Conservation (phyloP, 345 rosid species). For the Boechera stricta region DNA sequence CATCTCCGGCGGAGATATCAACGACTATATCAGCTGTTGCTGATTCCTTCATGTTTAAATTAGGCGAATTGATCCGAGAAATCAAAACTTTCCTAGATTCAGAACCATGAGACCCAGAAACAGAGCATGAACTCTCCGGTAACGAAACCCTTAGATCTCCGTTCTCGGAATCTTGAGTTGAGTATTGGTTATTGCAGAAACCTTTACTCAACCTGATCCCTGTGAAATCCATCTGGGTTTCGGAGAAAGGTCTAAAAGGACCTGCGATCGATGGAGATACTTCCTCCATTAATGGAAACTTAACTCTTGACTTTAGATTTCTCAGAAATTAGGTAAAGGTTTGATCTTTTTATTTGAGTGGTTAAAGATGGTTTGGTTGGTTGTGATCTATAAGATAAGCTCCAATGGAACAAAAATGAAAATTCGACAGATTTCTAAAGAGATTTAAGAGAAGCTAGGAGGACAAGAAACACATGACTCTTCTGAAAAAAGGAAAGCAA, state of each 20-base stretch:
- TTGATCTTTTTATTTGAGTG: slow-evolving; percentile 3
- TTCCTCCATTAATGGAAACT: slow-evolving; percentile 54
- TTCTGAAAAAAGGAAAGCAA: neutral
- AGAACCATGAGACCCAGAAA: slow-evolving; percentile 34
- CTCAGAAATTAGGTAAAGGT: slow-evolving; percentile 16
- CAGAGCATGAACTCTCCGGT: slow-evolving; percentile 51
- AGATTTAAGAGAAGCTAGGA: slow-evolving; percentile 24
- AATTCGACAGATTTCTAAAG: slow-evolving; percentile 43
- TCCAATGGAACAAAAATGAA: slow-evolving; percentile 31
- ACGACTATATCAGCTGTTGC: slow-evolving; percentile 41
- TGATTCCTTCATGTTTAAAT: slow-evolving; percentile 56
- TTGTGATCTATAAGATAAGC: slow-evolving; percentile 23
- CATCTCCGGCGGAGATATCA: slow-evolving; percentile 45
- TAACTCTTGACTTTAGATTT: neutral
- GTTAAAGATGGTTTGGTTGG: neutral
- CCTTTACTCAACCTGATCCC: slow-evolving; percentile 56
- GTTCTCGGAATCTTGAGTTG: slow-evolving; percentile 45
- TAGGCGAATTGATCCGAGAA: slow-evolving; percentile 41
- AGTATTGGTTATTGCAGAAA: slow-evolving; percentile 44
- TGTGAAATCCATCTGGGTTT: slow-evolving; percentile 50
- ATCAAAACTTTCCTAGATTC: slow-evolving; percentile 34
- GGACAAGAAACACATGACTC: slow-evolving; percentile 43
- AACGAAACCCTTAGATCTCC: slow-evolving; percentile 29
- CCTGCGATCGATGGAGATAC: slow-evolving; percentile 51
- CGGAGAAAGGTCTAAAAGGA: slow-evolving; percentile 50